These are phyloP conservation scores for Gonapodya prolifera DNA, from an alignment of 192 early-diverging fungal genomes.

Conservation along the genomic window DNA sequence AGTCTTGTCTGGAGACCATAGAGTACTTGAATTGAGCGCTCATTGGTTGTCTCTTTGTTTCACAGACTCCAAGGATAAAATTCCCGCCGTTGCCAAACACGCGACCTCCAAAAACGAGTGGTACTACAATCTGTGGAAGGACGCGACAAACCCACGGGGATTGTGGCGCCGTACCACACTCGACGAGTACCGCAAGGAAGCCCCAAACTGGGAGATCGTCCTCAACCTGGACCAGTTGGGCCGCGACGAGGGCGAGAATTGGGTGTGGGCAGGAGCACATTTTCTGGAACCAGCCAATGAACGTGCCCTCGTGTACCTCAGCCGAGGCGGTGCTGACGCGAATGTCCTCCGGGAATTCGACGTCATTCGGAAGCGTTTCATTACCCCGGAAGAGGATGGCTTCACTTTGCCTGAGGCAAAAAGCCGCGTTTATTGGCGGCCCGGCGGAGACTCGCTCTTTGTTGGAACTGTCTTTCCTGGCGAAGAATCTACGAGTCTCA, in stretches of 20 bases:
- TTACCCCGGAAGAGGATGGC: neutral
- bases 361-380: neutral
- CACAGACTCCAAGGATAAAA: constrained; percentile 6
- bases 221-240: constrained; percentile 1
- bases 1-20: no score
- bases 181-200: neutral
- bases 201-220: neutral
- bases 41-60: no score
- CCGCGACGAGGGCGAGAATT: neutral
- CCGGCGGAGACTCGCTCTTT: neutral
- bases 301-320: neutral
- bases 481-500: neutral
- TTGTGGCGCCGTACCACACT: constrained; percentile 1
- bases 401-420: constrained; percentile 1
- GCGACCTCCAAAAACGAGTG: neutral
- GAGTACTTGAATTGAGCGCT: no score
- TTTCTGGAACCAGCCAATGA: neutral
- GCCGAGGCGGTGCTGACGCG: constrained; percentile 1
- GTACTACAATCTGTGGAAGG: constrained; percentile 7
- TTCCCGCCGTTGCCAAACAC: neutral
- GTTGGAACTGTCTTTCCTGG: constrained; percentile 3
- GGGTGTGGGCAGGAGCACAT: neutral
- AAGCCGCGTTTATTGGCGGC: neutral
- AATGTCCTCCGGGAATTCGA: neutral
- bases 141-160: neutral